Percentiles rank a stretch among this genome's conserved stretches.
These are phyloP conservation scores for Cephalotrichum gorgonifer DNA, from an alignment of 2,329 filamentous ascomycete genomes.

Conservation along the genomic window DNA sequence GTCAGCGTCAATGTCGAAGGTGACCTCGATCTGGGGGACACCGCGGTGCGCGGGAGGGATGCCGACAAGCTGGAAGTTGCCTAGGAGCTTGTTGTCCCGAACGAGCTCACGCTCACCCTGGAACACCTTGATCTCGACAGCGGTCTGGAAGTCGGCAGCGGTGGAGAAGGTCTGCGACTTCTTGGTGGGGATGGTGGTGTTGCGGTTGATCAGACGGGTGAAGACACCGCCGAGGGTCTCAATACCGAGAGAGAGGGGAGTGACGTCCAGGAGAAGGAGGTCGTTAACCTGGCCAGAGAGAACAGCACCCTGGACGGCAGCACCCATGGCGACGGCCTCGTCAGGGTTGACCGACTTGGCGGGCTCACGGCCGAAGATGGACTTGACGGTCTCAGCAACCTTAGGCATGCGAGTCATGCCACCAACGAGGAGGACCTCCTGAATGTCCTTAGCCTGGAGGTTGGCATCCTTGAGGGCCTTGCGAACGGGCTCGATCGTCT, in stretches of 20 bases:
- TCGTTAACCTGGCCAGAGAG: slow-evolving; percentile 95
- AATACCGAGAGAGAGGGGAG: slow-evolving; percentile 92
- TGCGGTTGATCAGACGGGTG: slow-evolving; percentile 96
- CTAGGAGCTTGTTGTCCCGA: slow-evolving; percentile 95
- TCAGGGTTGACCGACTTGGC: slow-evolving; percentile 98
- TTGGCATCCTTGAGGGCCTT: slow-evolving; percentile 95
- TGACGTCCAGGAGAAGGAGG: slow-evolving; percentile 89
- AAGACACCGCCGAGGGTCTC: slow-evolving; percentile 97
- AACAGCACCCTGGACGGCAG: slow-evolving; percentile 93
- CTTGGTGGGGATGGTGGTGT: slow-evolving; percentile 98
- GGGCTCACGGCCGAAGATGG: slow-evolving; percentile 90
- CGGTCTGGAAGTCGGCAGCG: slow-evolving; percentile 94
- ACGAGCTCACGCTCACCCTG: slow-evolving; percentile 99
- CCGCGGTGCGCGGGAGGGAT: slow-evolving; percentile 94
- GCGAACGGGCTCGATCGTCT: slow-evolving; percentile 84
- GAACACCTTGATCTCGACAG: slow-evolving; percentile 99
- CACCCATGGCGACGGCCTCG: slow-evolving; percentile 95
- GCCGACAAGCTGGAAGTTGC: slow-evolving; percentile 98
- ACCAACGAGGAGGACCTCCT: slow-evolving; percentile 96
- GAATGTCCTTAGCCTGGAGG: slow-evolving; percentile 84
- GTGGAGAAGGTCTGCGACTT: slow-evolving; percentile 98
- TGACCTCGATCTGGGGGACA: slow-evolving; percentile 94
- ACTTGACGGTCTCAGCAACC: slow-evolving; percentile 92
- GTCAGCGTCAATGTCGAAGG: slow-evolving; percentile 97
- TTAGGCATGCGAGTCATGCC: slow-evolving; percentile 99